Evolutionary conservation across 345 rosid genomes (phyloP), one percentile per base, ranked within the genome.

Genomic region (Geranium brycei): DNA sequence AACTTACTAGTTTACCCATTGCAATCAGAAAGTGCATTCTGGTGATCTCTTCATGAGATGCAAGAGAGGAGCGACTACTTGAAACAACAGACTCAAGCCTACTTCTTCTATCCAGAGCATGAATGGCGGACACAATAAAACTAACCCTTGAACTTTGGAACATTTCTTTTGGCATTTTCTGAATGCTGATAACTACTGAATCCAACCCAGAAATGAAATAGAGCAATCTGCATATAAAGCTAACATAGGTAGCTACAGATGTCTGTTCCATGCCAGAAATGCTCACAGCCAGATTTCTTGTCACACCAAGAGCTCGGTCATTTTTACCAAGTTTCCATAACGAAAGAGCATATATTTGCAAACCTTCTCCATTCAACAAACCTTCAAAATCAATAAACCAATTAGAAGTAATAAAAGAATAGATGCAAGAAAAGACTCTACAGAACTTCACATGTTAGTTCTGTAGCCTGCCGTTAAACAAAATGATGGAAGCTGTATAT

Each of bases 261-360:
- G 72, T 51, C 64, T 62, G 68, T 62, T 88, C 91, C 91, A 86
- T 78, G 59, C 79, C 69, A 64, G 85, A 71, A 66, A 90, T 69
- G 68, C 66, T 67, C 60, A 77, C 78, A 71, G 87, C 96, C 38
- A 93, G 82, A 73, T 73, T 74, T 67, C 82, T 73, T 61, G 79
- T 73, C 68, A 74, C 83, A 65, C 81, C 75, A 73, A 87, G 85
- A 53, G 97, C 91, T 68, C 61, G 69, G 64, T 85, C 88, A 64
- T 77, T 72, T 66, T 82, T 80, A 67, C 95, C 97, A 78, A 80
- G 81, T 80, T 85, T 71, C 95, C 97, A 93, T 63, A 93, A 69
- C 68, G 90, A 86, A 71, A 83, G 71, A 66, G 96, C 95, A 81
- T 90, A 86, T 70, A 90, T 72, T 73, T 90, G 96, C 77, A 90